Percentiles rank a stretch among this genome's conserved stretches.
Evolutionary conservation across 441 rosid species (phyloP).

Genomic region (Euphorbia celastroides): DNA sequence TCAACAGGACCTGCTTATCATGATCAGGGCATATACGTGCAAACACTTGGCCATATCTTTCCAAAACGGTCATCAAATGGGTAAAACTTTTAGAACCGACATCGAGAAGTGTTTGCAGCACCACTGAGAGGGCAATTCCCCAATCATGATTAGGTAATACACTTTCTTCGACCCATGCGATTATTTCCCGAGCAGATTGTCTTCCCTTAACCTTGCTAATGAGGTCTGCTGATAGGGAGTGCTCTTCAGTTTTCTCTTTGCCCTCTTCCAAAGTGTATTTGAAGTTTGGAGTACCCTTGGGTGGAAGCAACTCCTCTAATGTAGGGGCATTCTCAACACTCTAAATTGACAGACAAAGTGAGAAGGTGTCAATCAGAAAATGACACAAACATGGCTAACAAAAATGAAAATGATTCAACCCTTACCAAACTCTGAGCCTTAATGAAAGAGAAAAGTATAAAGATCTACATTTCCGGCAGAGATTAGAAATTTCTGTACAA

Average conservation of each 20-base stretch:
- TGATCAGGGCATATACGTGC: conserved; percentile 68
- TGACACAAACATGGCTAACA: background rate
- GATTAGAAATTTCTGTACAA: background rate
- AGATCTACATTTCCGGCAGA: conserved; percentile 2
- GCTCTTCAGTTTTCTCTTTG: conserved; percentile 66
- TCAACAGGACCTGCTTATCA: conserved; percentile 73
- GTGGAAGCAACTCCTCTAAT: conserved; percentile 90
- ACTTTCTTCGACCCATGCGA: conserved; percentile 78
- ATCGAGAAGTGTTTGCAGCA: conserved; percentile 81
- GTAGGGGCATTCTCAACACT: conserved; percentile 89
- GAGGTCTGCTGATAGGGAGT: conserved; percentile 68
- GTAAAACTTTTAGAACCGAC: conserved; percentile 99
- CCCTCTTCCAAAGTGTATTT: conserved; percentile 62
- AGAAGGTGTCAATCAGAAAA: conserved; percentile 13
- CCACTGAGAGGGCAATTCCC: conserved; percentile 61
- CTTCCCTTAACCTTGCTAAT: conserved; percentile 81
- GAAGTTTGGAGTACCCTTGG: conserved; percentile 73
- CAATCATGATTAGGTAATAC: conserved; percentile 67
- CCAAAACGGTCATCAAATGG: conserved; percentile 88
- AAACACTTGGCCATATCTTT: conserved; percentile 92
- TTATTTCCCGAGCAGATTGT: conserved; percentile 70
- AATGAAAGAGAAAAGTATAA: background rate
- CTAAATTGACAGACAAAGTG: conserved; percentile 32
- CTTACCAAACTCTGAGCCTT: background rate
- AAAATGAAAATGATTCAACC: background rate